Evolutionary conservation across 768 basidiomycete genomes (phyloP).

Genomic region (Suillus americanus): DNA sequence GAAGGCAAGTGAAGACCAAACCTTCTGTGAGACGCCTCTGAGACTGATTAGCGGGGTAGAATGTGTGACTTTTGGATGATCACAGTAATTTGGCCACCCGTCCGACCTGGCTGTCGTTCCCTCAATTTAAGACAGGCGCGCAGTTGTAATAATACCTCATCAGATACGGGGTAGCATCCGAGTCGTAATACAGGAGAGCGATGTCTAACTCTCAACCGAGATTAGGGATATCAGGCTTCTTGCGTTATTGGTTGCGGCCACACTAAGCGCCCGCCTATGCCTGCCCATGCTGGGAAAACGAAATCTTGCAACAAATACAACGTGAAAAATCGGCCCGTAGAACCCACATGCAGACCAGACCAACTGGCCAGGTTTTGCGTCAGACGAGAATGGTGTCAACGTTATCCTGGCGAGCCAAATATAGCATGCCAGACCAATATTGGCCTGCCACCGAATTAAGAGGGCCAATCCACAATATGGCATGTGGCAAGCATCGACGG

Average conservation of each 20-base stretch:
- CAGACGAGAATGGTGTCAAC: background rate
- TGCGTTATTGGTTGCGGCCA: background rate
- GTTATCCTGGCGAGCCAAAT: background rate
- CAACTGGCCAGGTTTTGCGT: background rate
- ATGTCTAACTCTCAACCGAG: background rate
- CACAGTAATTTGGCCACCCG: background rate
- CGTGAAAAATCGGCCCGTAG: background rate
- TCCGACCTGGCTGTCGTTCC: background rate
- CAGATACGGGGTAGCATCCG: background rate
- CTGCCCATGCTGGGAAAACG: background rate
- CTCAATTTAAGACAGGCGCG: background rate
- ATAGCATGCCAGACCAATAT: background rate
- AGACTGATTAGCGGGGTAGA: background rate
- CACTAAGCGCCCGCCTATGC: background rate
- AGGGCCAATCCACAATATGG: background rate
- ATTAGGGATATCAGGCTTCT: background rate
- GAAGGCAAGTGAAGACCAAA: background rate
- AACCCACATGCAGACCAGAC: background rate
- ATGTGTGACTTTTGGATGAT: background rate
- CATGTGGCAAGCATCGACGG: background rate
- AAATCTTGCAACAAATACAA: background rate
- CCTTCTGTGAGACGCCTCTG: background rate
- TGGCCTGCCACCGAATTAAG: background rate
- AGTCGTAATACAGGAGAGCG: background rate
- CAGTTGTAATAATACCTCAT: background rate